Evolutionary conservation across 257 asterid genomes (phyloP).

Genomic region (Solanum corneliomulleri): DNA sequence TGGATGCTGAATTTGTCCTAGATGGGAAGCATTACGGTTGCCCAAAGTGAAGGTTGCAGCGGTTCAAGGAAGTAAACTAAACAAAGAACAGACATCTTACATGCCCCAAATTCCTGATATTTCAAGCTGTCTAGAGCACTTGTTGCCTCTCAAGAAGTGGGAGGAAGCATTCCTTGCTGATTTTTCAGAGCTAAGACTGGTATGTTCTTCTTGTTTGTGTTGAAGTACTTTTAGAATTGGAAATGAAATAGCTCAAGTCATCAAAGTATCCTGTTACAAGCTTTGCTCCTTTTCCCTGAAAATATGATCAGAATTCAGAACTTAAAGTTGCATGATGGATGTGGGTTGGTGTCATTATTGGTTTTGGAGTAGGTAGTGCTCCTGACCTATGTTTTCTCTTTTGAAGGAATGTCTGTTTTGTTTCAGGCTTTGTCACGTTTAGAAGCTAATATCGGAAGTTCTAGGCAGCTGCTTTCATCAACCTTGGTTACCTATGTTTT

Average conservation of each 20-base stretch:
- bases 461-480: conserved; percentile 6
- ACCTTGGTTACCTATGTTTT: not conserved
- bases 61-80: conserved; percentile 29
- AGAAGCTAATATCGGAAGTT: conserved; percentile 14
- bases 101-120: conserved; percentile 96
- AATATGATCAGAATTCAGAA: not conserved
- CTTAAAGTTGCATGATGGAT: not conserved
- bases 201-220: not conserved
- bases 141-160: conserved; percentile 85
- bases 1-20: conserved; percentile 7
- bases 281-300: not conserved
- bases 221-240: not conserved
- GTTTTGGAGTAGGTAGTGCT: not conserved
- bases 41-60: conserved; percentile 68
- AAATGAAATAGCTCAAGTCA: not conserved
- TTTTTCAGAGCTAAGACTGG: conserved; percentile 78
- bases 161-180: conserved; percentile 84
- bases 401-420: not conserved
- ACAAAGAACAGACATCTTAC: conserved; percentile 59
- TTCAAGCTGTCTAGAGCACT: conserved; percentile 52
- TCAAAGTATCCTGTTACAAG: not conserved
- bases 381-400: not conserved
- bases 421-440: conserved; percentile 49
- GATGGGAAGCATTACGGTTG: conserved; percentile 81
- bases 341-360: not conserved